Percentiles rank a stretch among this genome's conserved stretches.
phyloP scores from a whole-genome alignment of 2,329 filamentous ascomycete genomes.

The Fusarium metavorans region DNA sequence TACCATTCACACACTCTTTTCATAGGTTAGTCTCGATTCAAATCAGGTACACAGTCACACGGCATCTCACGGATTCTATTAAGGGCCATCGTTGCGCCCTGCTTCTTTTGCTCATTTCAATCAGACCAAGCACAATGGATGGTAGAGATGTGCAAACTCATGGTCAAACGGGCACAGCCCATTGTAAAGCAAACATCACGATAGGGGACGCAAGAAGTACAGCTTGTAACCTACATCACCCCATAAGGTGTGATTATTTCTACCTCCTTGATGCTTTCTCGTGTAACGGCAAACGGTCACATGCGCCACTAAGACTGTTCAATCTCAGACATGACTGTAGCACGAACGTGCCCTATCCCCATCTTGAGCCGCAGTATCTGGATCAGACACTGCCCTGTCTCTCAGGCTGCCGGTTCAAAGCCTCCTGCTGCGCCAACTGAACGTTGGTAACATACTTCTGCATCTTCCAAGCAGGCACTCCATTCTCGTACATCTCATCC shows the following conservation, averaged over 20 bases:
- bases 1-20: not conserved
- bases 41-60: not conserved
- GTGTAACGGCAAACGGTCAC: not conserved
- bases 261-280: not conserved
- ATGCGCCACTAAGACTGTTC: not conserved
- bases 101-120: not conserved
- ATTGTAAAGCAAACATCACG: not conserved
- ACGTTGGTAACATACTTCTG: constrained; percentile 25
- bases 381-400: not conserved
- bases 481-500: constrained; percentile 35
- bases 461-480: constrained; percentile 27
- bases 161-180: not conserved
- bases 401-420: not conserved
- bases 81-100: not conserved
- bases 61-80: not conserved
- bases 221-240: not conserved
- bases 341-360: not conserved
- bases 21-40: not conserved
- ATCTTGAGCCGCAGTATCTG: not conserved
- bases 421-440: constrained; percentile 3
- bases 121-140: not conserved
- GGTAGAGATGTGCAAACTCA: not conserved
- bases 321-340: not conserved
- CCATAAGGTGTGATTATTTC: not conserved
- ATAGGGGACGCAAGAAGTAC: not conserved